Evolutionary conservation across 371 early-diverging fungal genomes (phyloP), one percentile per base, ranked within the genome.

Genomic region (Rhizopus sp.): DNA sequence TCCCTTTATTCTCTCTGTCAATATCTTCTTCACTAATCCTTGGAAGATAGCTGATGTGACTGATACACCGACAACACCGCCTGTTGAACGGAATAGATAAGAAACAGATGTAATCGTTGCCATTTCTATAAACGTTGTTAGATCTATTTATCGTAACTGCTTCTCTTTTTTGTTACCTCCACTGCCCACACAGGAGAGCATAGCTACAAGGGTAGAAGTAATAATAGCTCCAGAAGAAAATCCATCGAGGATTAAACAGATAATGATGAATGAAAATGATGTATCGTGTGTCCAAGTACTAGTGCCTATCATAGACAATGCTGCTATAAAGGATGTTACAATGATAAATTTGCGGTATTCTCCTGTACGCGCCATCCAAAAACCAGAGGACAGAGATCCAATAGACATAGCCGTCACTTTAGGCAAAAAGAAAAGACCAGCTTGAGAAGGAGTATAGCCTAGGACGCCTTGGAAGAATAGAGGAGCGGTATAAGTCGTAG

Each of bases 41-140:
- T 80, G 77, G 59, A 77, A 70, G 17, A 69, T 68, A 39, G 75
- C 73, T 7, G 73, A 70, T 23, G 67, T 70, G 23, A 59, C 55
- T 7, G 77, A 69, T 33, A 76, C 68, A 53, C 76, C 77, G 51
- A 79, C 66, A 10, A 74, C 76, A 56, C 71, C 61, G 31, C 80
- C 80, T 13, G 71, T 68, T 3, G 77, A 64, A 10, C 77, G 68
- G 68, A 76, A 79, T 13, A 79, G 54, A 52, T 79, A 79, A 4
- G 77, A 72, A 63, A 79, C 63, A 13, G 73, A 70, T 3, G 77
- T 74, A 40, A 70, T 66, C 2, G 77, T 78, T n/a, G 82, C 82
- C 72, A 80, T 75, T 46, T 82, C 80, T 76, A 37, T 39, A 15
- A 31, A 7, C 15, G 30, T 17, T n/a, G 0, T 13, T 39, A 15